A percentile compares a stretch with the other conserved stretches of the same genome.
phyloP scores from a whole-genome alignment of 2,329 filamentous ascomycete species.

The Tolypocladium ophioglossoides region DNA sequence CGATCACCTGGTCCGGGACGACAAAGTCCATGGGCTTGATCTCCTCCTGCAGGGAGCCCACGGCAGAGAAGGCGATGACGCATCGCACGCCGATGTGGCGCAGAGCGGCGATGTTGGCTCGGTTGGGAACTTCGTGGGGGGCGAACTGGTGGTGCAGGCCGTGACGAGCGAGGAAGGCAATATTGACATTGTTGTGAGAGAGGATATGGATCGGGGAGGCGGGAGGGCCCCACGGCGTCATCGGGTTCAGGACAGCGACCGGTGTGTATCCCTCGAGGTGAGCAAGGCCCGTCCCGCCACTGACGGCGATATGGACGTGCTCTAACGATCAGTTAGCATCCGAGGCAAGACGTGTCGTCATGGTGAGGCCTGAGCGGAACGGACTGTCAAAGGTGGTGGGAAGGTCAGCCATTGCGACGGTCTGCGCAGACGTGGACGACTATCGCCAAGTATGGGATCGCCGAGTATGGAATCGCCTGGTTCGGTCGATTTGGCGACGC shows the following conservation, averaged over 20 bases:
- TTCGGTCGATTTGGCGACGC: neutral
- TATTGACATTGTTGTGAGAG: conserved; percentile 68
- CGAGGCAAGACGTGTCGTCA: neutral
- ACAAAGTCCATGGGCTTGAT: conserved; percentile 96
- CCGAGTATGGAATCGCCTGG: no score
- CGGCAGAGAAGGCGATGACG: conserved; percentile 90
- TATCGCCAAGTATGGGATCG: neutral
- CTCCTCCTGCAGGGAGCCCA: conserved; percentile 83
- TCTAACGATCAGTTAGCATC: conserved; percentile 28
- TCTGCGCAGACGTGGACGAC: neutral
- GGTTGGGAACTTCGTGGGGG: conserved; percentile 88
- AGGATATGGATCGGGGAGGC: conserved; percentile 73
- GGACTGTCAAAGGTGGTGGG: conserved; percentile 49
- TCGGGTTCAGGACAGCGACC: conserved; percentile 64
- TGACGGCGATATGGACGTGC: conserved; percentile 74
- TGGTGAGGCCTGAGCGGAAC: conserved; percentile 14
- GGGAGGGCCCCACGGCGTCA: conserved; percentile 82
- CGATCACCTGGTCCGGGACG: conserved; percentile 90
- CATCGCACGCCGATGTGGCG: conserved; percentile 80
- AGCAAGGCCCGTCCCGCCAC: conserved; percentile 86
- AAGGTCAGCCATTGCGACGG: conserved; percentile 36
- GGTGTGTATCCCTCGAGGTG: conserved; percentile 80
- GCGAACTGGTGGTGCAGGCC: conserved; percentile 80
- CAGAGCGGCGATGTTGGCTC: conserved; percentile 97
- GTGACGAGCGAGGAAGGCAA: conserved; percentile 93